Conservation (phyloP, 139 green algal species). For the Spirogloea muscicola region DNA sequence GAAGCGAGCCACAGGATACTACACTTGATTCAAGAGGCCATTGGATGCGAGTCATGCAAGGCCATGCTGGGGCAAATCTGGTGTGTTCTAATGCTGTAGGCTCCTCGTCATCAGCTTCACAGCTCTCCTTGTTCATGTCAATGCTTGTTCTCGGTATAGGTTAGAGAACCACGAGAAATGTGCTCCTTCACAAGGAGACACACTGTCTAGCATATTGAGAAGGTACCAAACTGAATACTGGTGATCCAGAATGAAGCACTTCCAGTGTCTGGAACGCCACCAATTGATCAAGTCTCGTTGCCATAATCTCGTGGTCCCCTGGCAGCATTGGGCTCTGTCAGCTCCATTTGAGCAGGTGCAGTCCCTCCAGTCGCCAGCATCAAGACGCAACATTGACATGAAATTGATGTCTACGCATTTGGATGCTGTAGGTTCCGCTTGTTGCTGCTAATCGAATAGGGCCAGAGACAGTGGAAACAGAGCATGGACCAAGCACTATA, state of each 20-base stretch:
- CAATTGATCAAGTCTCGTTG: no score
- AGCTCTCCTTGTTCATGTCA: neutral
- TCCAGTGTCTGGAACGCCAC: neutral
- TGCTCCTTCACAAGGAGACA: no score
- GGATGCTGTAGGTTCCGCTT: slow-evolving; percentile 58
- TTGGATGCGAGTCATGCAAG: slow-evolving; percentile 46
- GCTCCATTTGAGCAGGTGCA: no score
- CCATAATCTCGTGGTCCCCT: neutral
- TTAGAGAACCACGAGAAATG: no score
- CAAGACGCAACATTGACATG: slow-evolving; percentile 4
- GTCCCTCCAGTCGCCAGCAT: neutral
- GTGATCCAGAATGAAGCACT: neutral
- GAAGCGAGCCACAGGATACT: slow-evolving; percentile 47
- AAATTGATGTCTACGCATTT: slow-evolving; percentile 5
- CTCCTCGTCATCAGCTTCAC: neutral
- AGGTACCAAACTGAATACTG: neutral
- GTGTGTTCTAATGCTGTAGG: slow-evolving; percentile 3
- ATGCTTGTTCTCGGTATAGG: no score
- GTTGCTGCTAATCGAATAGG: slow-evolving; percentile 72
- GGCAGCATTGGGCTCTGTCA: neutral
- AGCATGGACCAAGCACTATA: slow-evolving; percentile 50
- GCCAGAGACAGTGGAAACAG: slow-evolving; percentile 51
- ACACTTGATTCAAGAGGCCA: slow-evolving; percentile 40
- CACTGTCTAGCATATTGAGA: no score
- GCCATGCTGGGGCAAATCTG: slow-evolving; percentile 47